A percentile compares a stretch with the other conserved stretches of the same genome.
These are phyloP conservation scores for Limnanthes douglasii DNA, from an alignment of 345 rosid genomes.

Conservation along the genomic window DNA sequence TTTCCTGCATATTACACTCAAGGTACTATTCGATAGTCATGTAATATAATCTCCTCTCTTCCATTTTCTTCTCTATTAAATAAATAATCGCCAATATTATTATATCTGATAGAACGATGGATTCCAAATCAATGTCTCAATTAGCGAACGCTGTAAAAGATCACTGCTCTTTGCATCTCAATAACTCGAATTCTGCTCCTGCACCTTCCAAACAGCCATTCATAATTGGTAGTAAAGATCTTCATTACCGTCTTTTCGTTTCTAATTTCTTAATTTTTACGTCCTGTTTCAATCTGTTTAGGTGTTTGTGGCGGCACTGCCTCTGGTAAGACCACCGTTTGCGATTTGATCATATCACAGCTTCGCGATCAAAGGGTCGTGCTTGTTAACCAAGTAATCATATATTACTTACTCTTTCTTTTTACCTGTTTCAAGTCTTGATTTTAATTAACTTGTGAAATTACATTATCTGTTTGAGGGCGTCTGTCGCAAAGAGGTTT, in stretches of 20 bases:
- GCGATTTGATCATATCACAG: conserved; percentile 90
- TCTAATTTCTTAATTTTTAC: neutral
- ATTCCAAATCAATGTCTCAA: conserved; percentile 5
- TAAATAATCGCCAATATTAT: too few relatives aligned
- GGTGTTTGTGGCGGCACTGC: conserved; percentile 95
- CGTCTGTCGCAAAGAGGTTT: neutral
- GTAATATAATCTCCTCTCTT: too few relatives aligned
- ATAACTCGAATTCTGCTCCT: conserved; percentile 10
- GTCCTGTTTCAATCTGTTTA: conserved; percentile 6
- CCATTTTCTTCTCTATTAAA: too few relatives aligned
- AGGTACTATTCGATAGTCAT: too few relatives aligned
- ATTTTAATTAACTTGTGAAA: neutral
- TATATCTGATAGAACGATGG: too few relatives aligned
- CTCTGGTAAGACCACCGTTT: conserved; percentile 88
- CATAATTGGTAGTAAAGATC: conserved; percentile 33
- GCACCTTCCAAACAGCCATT: conserved; percentile 53
- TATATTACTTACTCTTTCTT: neutral
- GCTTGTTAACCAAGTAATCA: conserved; percentile 68
- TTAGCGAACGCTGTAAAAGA: conserved; percentile 15
- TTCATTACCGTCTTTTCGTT: neutral
- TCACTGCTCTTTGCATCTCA: conserved; percentile 15
- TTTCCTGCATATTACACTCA: too few relatives aligned
- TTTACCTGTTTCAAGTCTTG: neutral
- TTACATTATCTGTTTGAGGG: too few relatives aligned
- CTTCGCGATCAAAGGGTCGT: conserved; percentile 70